Evolutionary conservation across 345 rosid species (phyloP).

Genomic region (Arabis hirsuta): DNA sequence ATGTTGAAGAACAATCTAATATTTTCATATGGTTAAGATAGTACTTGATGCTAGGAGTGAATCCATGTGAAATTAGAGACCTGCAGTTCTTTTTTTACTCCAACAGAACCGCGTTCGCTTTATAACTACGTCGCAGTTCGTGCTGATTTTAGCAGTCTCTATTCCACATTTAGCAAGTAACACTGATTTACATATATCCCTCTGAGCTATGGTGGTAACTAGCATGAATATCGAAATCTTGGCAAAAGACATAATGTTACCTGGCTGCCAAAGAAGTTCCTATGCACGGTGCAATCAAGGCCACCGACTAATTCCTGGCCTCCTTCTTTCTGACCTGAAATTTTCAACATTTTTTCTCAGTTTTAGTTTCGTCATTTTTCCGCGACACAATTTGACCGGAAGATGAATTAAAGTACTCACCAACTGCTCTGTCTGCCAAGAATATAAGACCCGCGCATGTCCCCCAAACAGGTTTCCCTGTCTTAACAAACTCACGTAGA

Average conservation of each 20-base stretch:
- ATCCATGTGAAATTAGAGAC: not conserved
- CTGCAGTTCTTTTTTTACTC: not conserved
- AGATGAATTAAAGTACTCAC: conserved; percentile 49
- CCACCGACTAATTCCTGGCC: conserved; percentile 95
- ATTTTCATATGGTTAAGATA: not conserved
- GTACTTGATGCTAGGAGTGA: not conserved
- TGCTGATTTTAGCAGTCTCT: not conserved
- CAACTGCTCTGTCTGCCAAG: conserved; percentile 81
- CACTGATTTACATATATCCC: not conserved
- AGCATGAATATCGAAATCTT: not conserved
- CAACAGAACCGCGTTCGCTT: conserved; percentile 8
- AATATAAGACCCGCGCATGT: conserved; percentile 98
- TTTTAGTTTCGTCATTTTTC: not conserved
- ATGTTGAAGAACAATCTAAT: not conserved
- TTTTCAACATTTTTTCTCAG: conserved; percentile 7
- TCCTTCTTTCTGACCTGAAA: conserved; percentile 90
- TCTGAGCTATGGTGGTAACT: not conserved
- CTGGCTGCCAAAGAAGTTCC: conserved; percentile 97
- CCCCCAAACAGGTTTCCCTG: conserved; percentile 97
- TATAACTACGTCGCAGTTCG: conserved; percentile 2
- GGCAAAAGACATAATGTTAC: conserved; percentile 41
- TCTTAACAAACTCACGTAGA: conserved; percentile 80
- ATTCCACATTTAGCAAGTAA: not conserved
- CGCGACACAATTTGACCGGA: not conserved
- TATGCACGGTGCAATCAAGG: conserved; percentile 80